phyloP scores from a whole-genome alignment of 2,329 filamentous ascomycete species.

The Aspergillus sp. region DNA sequence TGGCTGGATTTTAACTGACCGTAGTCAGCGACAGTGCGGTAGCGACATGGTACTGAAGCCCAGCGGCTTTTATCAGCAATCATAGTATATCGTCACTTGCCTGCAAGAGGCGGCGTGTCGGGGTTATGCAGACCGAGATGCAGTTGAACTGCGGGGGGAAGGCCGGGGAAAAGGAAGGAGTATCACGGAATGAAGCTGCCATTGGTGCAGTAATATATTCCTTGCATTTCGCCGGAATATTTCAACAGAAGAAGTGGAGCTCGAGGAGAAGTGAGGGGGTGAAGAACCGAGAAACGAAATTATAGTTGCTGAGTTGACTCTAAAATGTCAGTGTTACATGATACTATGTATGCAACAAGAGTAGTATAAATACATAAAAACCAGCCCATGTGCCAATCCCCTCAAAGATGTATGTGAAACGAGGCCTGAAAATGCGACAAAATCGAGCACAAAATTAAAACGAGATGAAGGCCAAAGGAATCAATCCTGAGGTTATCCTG shows the following conservation, averaged over 20 bases:
- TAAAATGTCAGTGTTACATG: conserved; percentile 2
- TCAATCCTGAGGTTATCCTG: not conserved
- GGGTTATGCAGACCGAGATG: conserved; percentile 21
- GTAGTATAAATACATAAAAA: conserved; percentile 9
- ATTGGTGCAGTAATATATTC: conserved; percentile 36
- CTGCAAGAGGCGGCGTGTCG: conserved; percentile 7
- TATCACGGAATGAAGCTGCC: not conserved
- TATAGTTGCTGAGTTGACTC: not conserved
- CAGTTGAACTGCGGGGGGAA: not conserved
- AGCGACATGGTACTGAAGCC: not conserved
- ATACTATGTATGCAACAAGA: not conserved
- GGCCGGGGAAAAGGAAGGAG: conserved; percentile 2
- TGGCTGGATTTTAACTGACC: conserved; percentile 3
- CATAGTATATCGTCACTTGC: not conserved
- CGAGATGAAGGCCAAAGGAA: not conserved
- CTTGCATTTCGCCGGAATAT: not conserved
- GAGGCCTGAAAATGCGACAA: not conserved
- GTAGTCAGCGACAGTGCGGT: not conserved
- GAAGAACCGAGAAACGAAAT: not conserved
- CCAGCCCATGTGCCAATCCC: not conserved
- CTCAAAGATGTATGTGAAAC: not conserved
- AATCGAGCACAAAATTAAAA: not conserved
- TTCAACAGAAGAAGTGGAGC: conserved; percentile 13
- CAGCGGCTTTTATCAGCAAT: not conserved
- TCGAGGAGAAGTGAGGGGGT: conserved; percentile 5